These are phyloP conservation scores for Erucastrum elatum DNA, from an alignment of 345 rosid genomes.

Conservation along the genomic window DNA sequence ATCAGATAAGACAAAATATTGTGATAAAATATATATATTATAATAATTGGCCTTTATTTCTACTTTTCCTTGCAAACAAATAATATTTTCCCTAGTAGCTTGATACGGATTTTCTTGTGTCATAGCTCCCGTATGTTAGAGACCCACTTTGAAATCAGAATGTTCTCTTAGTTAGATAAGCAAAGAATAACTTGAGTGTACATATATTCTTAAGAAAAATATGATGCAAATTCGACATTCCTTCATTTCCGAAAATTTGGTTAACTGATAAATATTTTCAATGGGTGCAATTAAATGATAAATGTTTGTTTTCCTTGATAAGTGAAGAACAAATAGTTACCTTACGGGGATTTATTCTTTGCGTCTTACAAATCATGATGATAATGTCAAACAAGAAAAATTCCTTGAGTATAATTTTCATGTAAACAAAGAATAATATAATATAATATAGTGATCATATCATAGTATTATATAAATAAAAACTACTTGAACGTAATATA, in stretches of 20 bases:
- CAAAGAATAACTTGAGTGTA: neutral
- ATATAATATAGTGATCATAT: neutral
- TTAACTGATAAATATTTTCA: too few relatives aligned
- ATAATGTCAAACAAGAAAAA: neutral
- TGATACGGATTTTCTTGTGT: neutral
- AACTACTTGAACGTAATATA: neutral
- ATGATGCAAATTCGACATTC: neutral
- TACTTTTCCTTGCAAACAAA: neutral
- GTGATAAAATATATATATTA: too few relatives aligned
- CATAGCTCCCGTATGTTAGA: neutral
- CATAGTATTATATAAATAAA: neutral
- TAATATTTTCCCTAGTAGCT: too few relatives aligned
- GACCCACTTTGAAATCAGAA: neutral
- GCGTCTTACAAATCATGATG: neutral
- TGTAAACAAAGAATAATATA: conserved; percentile 11
- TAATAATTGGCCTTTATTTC: neutral
- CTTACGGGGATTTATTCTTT: neutral
- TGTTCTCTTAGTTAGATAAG: neutral
- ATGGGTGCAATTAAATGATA: neutral
- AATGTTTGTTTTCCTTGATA: neutral
- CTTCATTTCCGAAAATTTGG: neutral
- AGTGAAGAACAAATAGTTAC: neutral
- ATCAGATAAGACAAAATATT: too few relatives aligned
- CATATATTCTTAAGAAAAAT: neutral
- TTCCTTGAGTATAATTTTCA: neutral